phyloP scores from a whole-genome alignment of 176 grass and related monocot genomes.

The Miscanthus lutarioriparius region DNA sequence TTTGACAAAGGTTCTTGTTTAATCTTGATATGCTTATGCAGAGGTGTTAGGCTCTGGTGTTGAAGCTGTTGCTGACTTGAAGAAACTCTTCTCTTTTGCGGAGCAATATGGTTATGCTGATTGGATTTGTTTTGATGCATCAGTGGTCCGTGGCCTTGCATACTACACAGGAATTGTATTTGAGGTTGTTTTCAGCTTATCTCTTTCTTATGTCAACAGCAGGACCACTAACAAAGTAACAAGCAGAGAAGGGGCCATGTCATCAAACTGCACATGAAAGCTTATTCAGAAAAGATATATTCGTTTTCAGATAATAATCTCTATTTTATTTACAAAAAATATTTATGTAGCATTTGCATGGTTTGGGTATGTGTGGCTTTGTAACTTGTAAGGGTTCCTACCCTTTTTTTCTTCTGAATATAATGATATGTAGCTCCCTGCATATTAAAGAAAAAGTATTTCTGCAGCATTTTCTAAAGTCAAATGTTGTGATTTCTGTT shows the following conservation, averaged over 20 bases:
- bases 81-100: conserved; percentile 77
- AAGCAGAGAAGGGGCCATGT: neutral
- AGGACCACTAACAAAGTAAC: neutral
- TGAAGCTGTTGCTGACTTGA: conserved; percentile 90
- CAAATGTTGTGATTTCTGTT: neutral
- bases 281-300: neutral
- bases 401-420: too few relatives aligned
- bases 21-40: conserved; percentile 34
- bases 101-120: conserved; percentile 79
- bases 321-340: neutral
- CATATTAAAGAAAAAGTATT: too few relatives aligned
- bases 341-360: neutral
- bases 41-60: conserved; percentile 63
- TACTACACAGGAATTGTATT: conserved; percentile 98
- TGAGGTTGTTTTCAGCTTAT: conserved; percentile 45
- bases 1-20: conserved; percentile 10
- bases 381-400: too few relatives aligned
- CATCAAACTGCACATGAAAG: conserved; percentile 7
- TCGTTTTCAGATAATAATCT: neutral
- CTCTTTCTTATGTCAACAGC: neutral
- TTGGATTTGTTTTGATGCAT: conserved; percentile 94
- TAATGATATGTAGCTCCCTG: too few relatives aligned
- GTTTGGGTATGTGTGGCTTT: neutral
- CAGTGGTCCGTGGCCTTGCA: conserved; percentile 89
- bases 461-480: neutral